phyloP scores from a whole-genome alignment of 768 basidiomycete genomes.

The Coprinopsis marcescibilis region DNA sequence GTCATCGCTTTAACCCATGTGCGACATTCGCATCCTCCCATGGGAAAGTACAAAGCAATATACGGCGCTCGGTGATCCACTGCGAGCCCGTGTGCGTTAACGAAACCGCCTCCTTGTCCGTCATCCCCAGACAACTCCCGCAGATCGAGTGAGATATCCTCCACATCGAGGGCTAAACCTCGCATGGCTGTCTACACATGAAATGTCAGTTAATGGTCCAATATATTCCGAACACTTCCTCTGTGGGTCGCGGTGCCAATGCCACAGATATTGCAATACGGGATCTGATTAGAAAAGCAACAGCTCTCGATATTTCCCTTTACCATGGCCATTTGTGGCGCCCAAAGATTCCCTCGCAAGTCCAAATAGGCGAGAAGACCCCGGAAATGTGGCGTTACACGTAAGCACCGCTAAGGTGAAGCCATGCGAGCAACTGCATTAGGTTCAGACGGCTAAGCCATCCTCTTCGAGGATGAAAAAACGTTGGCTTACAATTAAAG shows the following conservation, averaged over 20 bases:
- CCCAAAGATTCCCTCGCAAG: constrained; percentile 3
- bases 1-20: background rate
- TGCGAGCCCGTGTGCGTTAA: background rate
- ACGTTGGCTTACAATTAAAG: constrained; percentile 26
- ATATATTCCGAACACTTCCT: constrained; percentile 1
- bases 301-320: too few species aligned
- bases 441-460: constrained; percentile 21
- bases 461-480: constrained; percentile 12
- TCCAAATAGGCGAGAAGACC: constrained; percentile 20
- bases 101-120: background rate
- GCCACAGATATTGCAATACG: background rate
- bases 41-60: background rate
- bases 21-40: background rate
- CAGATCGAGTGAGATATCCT: constrained; percentile 4
- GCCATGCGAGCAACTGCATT: constrained; percentile 26
- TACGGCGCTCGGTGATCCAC: background rate
- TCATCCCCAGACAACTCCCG: background rate
- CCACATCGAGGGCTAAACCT: background rate
- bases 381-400: constrained; percentile 43
- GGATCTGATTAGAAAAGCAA: constrained; percentile 24
- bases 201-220: background rate
- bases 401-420: constrained; percentile 27
- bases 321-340: constrained; percentile 5
- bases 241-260: constrained; percentile 6
- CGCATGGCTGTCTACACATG: background rate